Percentiles rank a stretch among this genome's conserved stretches.
Conservation (phyloP, 2,329 filamentous ascomycete species). For the Sporothrix schenckii region DNA sequence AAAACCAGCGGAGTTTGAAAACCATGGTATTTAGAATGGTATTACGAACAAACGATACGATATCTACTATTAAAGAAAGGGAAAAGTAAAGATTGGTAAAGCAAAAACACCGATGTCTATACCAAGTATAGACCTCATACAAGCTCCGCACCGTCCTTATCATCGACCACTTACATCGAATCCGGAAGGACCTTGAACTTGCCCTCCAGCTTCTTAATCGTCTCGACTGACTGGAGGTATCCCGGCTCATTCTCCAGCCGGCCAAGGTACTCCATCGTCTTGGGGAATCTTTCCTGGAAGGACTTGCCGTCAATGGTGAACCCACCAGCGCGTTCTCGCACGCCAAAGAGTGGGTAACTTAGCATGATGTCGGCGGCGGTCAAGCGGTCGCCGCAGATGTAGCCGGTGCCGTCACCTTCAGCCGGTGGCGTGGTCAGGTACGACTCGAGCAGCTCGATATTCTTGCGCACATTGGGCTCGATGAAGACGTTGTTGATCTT, state of each 20-base stretch:
- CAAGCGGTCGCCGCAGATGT: conserved; percentile 54
- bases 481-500: conserved; percentile 49
- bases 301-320: conserved; percentile 45
- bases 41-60: background rate
- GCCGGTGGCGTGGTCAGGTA: conserved; percentile 51
- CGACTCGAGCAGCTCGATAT: conserved; percentile 55
- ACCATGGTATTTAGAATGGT: conserved; percentile 4
- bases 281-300: conserved; percentile 45
- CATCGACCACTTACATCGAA: background rate
- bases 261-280: conserved; percentile 52
- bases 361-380: conserved; percentile 55
- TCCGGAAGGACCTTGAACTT: conserved; percentile 38
- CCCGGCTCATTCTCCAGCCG: conserved; percentile 52
- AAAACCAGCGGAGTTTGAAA: background rate
- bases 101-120: background rate
- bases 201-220: conserved; percentile 55
- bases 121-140: background rate
- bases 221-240: conserved; percentile 53
- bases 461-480: conserved; percentile 52
- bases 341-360: conserved; percentile 56
- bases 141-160: background rate
- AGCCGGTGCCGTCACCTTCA: conserved; percentile 46
- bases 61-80: background rate
- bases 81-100: background rate
- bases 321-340: conserved; percentile 46